A percentile compares a stretch with the other conserved stretches of the same genome.
Evolutionary conservation across 2,329 filamentous ascomycete species (phyloP).

Genomic region (Diaporthe sp.): DNA sequence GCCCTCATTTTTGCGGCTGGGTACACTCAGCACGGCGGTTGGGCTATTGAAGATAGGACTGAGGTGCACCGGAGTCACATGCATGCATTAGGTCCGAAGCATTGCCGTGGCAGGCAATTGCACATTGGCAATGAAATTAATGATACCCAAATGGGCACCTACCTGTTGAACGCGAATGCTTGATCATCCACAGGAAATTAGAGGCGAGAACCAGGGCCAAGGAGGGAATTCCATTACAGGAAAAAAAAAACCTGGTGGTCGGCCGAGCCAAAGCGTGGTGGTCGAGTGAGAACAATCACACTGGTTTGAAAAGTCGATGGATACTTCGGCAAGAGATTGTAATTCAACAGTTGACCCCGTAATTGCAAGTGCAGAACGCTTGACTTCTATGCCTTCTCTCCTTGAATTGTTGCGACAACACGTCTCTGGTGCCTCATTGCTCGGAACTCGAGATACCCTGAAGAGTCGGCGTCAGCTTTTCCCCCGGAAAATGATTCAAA

Average conservation of each 20-base stretch:
- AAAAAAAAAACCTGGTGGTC: background rate
- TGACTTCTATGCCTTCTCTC: slow-evolving; percentile 71
- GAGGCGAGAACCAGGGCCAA: background rate
- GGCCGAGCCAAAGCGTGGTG: background rate
- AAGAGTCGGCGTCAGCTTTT: slow-evolving; percentile 59
- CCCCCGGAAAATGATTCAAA: background rate
- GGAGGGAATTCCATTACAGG: background rate
- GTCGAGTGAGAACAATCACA: background rate
- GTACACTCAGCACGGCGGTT: background rate
- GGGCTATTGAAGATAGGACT: background rate
- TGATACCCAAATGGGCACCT: slow-evolving; percentile 24
- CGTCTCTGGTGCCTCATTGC: slow-evolving; percentile 81
- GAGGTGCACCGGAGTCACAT: background rate
- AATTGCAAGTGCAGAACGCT: background rate
- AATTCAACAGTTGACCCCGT: background rate
- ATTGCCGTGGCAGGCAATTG: background rate
- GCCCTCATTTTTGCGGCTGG: background rate
- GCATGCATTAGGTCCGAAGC: background rate
- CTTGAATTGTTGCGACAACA: slow-evolving; percentile 94
- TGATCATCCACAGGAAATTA: background rate
- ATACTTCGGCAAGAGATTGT: background rate
- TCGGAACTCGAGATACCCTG: slow-evolving; percentile 89
- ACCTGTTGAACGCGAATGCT: background rate
- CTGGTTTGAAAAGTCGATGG: background rate
- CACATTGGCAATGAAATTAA: slow-evolving; percentile 17